Evolutionary conservation across 345 rosid genomes (phyloP).

Genomic region (Rhizophora apiculata): DNA sequence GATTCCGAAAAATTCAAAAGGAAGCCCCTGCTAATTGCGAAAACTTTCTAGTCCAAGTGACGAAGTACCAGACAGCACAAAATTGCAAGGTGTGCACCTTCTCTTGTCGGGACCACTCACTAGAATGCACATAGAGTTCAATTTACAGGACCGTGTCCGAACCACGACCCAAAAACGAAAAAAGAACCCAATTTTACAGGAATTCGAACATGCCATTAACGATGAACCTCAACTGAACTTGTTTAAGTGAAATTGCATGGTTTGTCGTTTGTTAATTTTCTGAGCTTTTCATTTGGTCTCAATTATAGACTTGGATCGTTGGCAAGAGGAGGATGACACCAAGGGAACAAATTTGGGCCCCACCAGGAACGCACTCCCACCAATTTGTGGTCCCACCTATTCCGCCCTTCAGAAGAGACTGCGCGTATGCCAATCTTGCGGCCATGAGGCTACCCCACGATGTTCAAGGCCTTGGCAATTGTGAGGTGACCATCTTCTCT

Average conservation of each 20-base stretch:
- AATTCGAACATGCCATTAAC: neutral
- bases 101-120: no score
- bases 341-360: conserved; percentile 89
- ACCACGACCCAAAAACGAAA: neutral
- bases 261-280: no score
- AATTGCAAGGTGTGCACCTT: conserved; percentile 59
- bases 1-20: conserved; percentile 80
- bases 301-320: conserved; percentile 82
- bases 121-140: no score
- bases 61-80: conserved; percentile 83
- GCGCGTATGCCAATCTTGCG: conserved; percentile 88
- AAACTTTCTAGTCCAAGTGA: conserved; percentile 76
- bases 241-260: neutral
- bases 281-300: neutral
- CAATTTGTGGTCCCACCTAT: conserved; percentile 98
- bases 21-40: conserved; percentile 82
- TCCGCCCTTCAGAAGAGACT: conserved; percentile 62
- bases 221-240: neutral
- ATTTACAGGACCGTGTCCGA: no score
- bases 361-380: conserved; percentile 84
- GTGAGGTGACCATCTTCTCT: conserved; percentile 57
- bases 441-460: conserved; percentile 91
- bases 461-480: conserved; percentile 82
- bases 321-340: conserved; percentile 99
- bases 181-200: neutral